These are phyloP conservation scores for Clarireedia sp. DNA, from an alignment of 2,329 filamentous ascomycete genomes.

Conservation along the genomic window DNA sequence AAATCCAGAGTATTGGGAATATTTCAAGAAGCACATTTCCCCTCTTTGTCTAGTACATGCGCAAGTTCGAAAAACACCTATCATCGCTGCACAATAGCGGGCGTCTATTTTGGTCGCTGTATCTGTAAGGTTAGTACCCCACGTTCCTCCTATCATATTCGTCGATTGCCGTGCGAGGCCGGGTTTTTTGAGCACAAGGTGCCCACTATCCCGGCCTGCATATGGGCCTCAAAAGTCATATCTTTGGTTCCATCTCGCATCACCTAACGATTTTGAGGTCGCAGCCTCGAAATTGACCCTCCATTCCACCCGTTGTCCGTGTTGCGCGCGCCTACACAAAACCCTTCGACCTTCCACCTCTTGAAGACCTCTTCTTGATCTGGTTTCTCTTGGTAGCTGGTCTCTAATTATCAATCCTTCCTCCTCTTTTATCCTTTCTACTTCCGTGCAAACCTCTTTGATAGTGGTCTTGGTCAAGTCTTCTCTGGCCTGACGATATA, in stretches of 20 bases:
- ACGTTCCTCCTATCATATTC: constrained; percentile 19
- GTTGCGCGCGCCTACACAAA: constrained; percentile 28
- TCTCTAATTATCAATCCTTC: constrained; percentile 26
- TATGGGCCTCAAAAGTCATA: constrained; percentile 18
- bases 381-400: constrained; percentile 29
- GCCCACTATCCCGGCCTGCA: constrained; percentile 7
- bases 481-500: constrained; percentile 7
- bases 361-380: constrained; percentile 16
- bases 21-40: constrained; percentile 9
- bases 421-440: constrained; percentile 20
- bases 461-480: neutral
- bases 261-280: constrained; percentile 17
- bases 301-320: constrained; percentile 22
- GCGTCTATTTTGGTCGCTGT: constrained; percentile 26
- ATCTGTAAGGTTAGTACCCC: constrained; percentile 4
- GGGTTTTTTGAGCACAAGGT: constrained; percentile 12
- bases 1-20: constrained; percentile 1
- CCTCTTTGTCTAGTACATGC: neutral
- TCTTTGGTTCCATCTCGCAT: constrained; percentile 20
- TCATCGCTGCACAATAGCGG: constrained; percentile 10
- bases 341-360: constrained; percentile 22
- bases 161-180: constrained; percentile 12
- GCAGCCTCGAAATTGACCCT: constrained; percentile 22
- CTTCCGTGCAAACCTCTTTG: constrained; percentile 9
- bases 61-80: neutral